Percentiles rank a stretch among this genome's conserved stretches.
Evolutionary conservation across 306 rosid species (phyloP).

Genomic region (Gillenia trifoliata): DNA sequence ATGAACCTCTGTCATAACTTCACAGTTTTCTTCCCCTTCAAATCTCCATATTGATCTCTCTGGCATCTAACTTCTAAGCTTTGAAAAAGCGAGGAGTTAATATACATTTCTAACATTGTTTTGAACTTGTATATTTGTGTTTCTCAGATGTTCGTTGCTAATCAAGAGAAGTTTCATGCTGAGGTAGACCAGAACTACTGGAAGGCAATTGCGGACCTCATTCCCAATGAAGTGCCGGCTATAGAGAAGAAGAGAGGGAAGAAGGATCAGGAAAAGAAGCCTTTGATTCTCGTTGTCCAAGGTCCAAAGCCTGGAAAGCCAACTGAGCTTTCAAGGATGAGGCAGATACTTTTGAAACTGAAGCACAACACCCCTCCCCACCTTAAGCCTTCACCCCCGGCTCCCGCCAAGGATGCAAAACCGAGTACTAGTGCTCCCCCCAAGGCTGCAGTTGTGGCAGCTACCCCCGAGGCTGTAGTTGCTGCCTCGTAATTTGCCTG

Average conservation of each 20-base stretch:
- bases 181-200: conserved; percentile 37
- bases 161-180: conserved; percentile 44
- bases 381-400: conserved; percentile 23
- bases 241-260: conserved; percentile 36
- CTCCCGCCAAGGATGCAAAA: conserved; percentile 11
- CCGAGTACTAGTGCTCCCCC: neutral
- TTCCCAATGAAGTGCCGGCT: conserved; percentile 37
- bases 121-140: neutral
- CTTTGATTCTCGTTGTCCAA: conserved; percentile 24
- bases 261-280: conserved; percentile 38
- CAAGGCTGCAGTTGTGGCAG: neutral
- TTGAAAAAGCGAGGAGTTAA: neutral
- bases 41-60: neutral
- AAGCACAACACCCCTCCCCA: conserved; percentile 40
- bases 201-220: conserved; percentile 44
- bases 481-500: conserved; percentile 19
- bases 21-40: neutral
- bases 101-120: neutral
- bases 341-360: conserved; percentile 34
- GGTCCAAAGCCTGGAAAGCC: conserved; percentile 54
- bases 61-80: neutral
- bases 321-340: conserved; percentile 46
- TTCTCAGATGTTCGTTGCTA: conserved; percentile 29
- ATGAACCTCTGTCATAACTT: neutral
- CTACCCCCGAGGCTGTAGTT: conserved; percentile 19